Percentiles rank a stretch among this genome's conserved stretches.
phyloP scores from a whole-genome alignment of 345 rosid species.

The Sisymbrium irio region DNA sequence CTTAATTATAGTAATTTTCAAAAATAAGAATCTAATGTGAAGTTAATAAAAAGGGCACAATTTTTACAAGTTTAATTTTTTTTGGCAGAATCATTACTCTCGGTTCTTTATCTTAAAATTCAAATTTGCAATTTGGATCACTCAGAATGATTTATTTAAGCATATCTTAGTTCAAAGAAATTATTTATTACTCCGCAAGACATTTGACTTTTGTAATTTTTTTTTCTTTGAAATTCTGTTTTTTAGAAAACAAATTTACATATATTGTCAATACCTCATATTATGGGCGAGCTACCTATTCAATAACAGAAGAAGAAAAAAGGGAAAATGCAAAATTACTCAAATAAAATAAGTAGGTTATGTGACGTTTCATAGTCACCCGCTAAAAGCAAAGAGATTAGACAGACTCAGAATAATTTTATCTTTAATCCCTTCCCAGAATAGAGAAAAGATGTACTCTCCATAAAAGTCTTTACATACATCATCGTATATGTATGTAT shows the following conservation, averaged over 20 bases:
- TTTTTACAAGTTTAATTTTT: too few relatives aligned
- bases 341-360: conserved; percentile 17
- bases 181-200: not conserved
- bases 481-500: not conserved
- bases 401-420: not conserved
- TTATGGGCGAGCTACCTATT: not conserved
- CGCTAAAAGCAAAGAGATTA: conserved; percentile 23
- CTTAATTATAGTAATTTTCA: too few relatives aligned
- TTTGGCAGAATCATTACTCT: not conserved
- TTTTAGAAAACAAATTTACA: not conserved
- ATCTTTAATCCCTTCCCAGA: conserved; percentile 19
- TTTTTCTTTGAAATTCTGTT: not conserved
- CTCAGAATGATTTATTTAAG: not conserved
- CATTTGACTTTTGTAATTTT: not conserved
- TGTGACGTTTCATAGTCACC: conserved; percentile 27
- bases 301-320: not conserved
- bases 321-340: not conserved
- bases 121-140: not conserved
- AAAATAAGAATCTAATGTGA: too few relatives aligned
- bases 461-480: conserved; percentile 1
- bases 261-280: not conserved
- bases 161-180: not conserved
- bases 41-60: too few relatives aligned
- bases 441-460: conserved; percentile 13
- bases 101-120: not conserved